Conservation (phyloP, 192 early-diverging fungal species). For the Gaertneriomyces sp. region DNA sequence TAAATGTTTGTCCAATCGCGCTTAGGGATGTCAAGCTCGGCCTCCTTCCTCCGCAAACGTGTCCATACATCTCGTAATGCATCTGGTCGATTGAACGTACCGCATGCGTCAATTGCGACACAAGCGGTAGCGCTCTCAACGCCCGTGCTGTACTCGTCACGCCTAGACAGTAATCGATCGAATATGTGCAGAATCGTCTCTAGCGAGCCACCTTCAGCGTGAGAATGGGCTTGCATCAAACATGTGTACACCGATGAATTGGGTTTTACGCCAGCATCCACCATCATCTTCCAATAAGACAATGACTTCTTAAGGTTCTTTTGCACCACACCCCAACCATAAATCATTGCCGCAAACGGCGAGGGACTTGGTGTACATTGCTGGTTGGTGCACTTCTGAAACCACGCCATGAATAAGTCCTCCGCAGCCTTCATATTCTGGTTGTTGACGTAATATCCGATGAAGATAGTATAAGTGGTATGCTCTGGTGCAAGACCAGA, state of each 20-base stretch:
- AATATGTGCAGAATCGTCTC: conserved; percentile 8
- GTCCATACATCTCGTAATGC: conserved; percentile 5
- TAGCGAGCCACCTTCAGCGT: conserved; percentile 2
- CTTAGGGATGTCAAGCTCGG: conserved; percentile 3
- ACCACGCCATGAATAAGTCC: conserved; percentile 4
- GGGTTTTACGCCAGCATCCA: neutral
- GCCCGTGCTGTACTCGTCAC: neutral
- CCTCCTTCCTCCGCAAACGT: neutral
- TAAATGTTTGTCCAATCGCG: conserved; percentile 22
- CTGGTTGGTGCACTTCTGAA: neutral
- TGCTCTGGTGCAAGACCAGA: conserved; percentile 1
- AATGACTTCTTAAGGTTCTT: conserved; percentile 2
- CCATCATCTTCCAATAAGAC: conserved; percentile 1
- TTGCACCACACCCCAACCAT: conserved; percentile 6
- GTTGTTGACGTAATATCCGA: conserved; percentile 7
- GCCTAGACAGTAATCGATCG: neutral
- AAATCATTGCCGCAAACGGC: conserved; percentile 18
- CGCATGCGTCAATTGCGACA: conserved; percentile 18
- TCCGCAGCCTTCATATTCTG: neutral
- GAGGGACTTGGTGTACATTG: neutral
- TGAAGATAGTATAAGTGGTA: conserved; percentile 8
- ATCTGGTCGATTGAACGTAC: neutral
- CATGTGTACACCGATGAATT: conserved; percentile 10
- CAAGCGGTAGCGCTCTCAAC: conserved; percentile 17
- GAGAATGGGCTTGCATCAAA: conserved; percentile 17